Evolutionary conservation across 805 yeast species (phyloP).

Genomic region (Candida rishiriensis): DNA sequence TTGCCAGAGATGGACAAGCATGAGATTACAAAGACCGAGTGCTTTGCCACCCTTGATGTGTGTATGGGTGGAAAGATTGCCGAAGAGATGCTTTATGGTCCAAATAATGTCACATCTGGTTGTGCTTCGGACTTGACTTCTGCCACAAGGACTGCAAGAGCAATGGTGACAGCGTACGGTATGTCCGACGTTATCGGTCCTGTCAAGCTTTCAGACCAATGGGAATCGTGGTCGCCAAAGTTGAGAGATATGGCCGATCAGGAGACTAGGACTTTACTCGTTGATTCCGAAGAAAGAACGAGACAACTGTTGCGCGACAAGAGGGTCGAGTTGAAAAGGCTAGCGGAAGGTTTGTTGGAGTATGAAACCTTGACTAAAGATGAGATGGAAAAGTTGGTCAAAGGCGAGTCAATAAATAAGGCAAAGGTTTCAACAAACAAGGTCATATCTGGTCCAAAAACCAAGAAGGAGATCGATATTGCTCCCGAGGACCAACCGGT

Average conservation of each 20-base stretch:
- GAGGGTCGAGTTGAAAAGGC: conserved; percentile 68
- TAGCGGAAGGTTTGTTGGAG: conserved; percentile 90
- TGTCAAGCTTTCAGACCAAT: conserved; percentile 78
- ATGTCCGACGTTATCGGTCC: conserved; percentile 96
- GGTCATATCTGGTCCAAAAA: conserved; percentile 47
- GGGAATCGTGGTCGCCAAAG: conserved; percentile 93
- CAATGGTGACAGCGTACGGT: conserved; percentile 96
- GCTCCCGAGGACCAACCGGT: conserved; percentile 31
- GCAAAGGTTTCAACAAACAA: conserved; percentile 70
- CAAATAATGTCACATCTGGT: conserved; percentile 90
- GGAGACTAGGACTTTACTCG: conserved; percentile 75
- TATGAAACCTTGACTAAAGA: conserved; percentile 91
- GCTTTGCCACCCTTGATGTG: conserved; percentile 88
- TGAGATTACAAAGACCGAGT: conserved; percentile 85
- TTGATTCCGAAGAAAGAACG: conserved; percentile 77
- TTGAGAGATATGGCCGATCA: conserved; percentile 88
- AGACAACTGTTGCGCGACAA: conserved; percentile 58
- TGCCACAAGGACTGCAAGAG: conserved; percentile 91
- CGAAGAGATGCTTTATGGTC: conserved; percentile 88
- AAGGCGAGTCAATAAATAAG: conserved; percentile 71
- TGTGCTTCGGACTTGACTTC: conserved; percentile 86
- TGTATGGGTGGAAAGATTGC: conserved; percentile 99
- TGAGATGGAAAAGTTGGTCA: conserved; percentile 82
- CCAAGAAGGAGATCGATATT: conserved; percentile 30
- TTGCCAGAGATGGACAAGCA: conserved; percentile 98